A percentile compares a stretch with the other conserved stretches of the same genome.
Conservation (phyloP, 441 rosid genomes). For the Pelargonium citronellum region DNA sequence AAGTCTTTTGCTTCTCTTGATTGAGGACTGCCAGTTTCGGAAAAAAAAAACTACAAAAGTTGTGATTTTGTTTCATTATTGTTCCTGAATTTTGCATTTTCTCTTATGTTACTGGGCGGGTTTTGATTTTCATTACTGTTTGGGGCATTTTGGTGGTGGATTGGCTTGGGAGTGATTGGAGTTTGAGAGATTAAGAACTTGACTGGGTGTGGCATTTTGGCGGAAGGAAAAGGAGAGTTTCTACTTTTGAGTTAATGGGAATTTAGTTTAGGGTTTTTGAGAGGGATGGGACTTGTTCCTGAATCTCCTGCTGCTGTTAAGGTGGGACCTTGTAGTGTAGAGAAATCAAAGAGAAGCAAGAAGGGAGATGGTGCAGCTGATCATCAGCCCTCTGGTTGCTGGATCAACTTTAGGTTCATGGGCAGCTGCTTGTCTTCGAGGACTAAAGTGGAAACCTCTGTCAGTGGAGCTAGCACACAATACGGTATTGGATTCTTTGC, state of each 20-base stretch:
- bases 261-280: slow-evolving; percentile 1
- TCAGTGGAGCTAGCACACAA: neutral
- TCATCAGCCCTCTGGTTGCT: neutral
- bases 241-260: neutral
- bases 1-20: slow-evolving; percentile 11
- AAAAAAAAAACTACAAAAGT: neutral
- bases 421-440: slow-evolving; percentile 4
- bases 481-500: slow-evolving; percentile 5
- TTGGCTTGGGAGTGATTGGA: neutral
- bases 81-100: neutral
- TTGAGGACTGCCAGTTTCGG: neutral
- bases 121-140: slow-evolving; percentile 2
- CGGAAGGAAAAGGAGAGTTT: neutral
- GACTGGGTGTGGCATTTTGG: neutral
- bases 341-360: slow-evolving; percentile 6
- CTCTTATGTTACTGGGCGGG: neutral
- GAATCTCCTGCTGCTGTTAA: neutral
- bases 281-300: neutral
- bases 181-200: neutral
- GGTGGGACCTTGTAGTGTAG: neutral
- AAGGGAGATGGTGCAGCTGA: neutral
- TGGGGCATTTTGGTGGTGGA: slow-evolving; percentile 2
- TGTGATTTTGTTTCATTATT: neutral
- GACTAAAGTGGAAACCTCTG: slow-evolving; percentile 14
- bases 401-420: slow-evolving; percentile 8